phyloP scores from a whole-genome alignment of 345 rosid species.

The Anastatica hierochuntica region DNA sequence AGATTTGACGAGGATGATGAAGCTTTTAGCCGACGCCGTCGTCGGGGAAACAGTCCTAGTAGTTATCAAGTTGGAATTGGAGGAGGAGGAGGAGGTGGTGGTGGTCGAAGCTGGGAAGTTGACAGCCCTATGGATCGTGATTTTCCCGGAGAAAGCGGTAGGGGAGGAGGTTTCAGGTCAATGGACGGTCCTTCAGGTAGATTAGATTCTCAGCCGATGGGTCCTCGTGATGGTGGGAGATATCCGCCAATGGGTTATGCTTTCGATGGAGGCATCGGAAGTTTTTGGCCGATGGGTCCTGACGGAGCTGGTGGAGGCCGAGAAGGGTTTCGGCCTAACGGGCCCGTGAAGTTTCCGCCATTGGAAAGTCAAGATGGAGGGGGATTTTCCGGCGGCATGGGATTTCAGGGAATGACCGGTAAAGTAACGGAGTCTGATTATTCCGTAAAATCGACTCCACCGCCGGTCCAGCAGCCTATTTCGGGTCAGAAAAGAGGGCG shows the following conservation, averaged over 20 bases:
- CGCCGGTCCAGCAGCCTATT: constrained; percentile 22
- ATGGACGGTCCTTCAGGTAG: constrained; percentile 25
- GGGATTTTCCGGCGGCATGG: constrained; percentile 18
- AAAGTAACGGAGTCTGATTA: constrained; percentile 25
- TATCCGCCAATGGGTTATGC: constrained; percentile 12
- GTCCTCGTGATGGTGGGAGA: constrained; percentile 25
- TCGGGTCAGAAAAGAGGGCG: constrained; percentile 61
- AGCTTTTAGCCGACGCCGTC: constrained; percentile 26
- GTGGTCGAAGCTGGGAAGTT: constrained; percentile 35
- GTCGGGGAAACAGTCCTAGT: constrained; percentile 60
- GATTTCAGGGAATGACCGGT: background rate
- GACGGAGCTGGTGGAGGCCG: constrained; percentile 17
- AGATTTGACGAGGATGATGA: constrained; percentile 31
- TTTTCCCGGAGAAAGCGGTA: constrained; percentile 16
- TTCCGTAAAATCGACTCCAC: constrained; percentile 17
- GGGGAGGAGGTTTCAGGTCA: constrained; percentile 32
- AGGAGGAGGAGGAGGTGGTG: constrained; percentile 29
- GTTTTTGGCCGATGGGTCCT: constrained; percentile 22
- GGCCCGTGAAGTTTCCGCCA: constrained; percentile 29
- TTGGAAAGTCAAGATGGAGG: constrained; percentile 13
- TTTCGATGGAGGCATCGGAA: constrained; percentile 23
- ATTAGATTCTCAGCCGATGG: constrained; percentile 31
- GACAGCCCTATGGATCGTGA: constrained; percentile 51
- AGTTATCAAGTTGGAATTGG: constrained; percentile 33
- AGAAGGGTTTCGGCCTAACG: constrained; percentile 28